Conservation (phyloP, 129 eudicot genomes). For the Saposhnikovia divaricata region DNA sequence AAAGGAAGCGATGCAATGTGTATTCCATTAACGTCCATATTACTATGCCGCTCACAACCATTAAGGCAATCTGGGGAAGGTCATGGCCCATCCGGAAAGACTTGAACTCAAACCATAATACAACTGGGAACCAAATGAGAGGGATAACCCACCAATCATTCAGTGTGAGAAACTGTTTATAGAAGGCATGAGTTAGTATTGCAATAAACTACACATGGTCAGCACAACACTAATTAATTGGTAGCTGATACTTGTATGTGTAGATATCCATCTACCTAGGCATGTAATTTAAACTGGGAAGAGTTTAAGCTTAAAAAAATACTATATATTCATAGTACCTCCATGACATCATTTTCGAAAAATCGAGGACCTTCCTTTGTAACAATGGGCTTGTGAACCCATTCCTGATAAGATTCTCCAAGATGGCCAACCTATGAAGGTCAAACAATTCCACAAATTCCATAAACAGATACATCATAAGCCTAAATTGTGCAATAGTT, state of each 20-base stretch:
- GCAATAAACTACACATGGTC: background rate
- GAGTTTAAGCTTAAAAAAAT: background rate
- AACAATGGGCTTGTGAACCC: constrained; percentile 98
- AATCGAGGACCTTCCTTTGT: constrained; percentile 96
- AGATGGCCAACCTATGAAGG: constrained; percentile 85
- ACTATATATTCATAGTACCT: constrained; percentile 40
- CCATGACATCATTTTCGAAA: constrained; percentile 84
- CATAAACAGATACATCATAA: background rate
- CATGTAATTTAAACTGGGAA: background rate
- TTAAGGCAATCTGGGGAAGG: constrained; percentile 40
- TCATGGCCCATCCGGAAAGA: constrained; percentile 63
- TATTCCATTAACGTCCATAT: constrained; percentile 85
- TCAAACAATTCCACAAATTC: background rate
- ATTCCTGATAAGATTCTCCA: constrained; percentile 91
- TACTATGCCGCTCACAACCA: constrained; percentile 53
- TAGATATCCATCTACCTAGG: background rate
- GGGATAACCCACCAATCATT: constrained; percentile 86
- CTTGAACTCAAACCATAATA: constrained; percentile 46
- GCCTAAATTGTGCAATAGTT: background rate
- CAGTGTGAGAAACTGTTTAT: constrained; percentile 63
- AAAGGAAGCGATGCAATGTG: constrained; percentile 80
- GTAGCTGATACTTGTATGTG: background rate
- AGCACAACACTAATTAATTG: background rate
- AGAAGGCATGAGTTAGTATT: constrained; percentile 15
- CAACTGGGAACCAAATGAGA: constrained; percentile 86